Evolutionary conservation across 225 moss, liverwort and hornwort species (phyloP).

Genomic region (Sphagnum tenellum): DNA sequence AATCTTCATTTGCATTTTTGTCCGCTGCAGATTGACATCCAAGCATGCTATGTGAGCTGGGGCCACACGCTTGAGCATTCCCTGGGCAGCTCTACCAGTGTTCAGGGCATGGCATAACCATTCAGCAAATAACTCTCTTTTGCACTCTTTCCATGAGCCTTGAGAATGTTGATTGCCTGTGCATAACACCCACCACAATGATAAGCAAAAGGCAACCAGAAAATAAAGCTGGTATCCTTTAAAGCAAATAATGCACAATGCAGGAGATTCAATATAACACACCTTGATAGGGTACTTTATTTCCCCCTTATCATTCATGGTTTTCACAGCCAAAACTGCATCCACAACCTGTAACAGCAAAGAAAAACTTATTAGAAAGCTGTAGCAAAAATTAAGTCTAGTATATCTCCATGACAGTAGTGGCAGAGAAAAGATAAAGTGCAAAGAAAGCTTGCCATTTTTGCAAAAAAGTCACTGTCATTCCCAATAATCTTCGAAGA

Average conservation of each 20-base stretch:
- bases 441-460: conserved; percentile 37
- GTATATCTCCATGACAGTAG: background rate
- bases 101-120: conserved; percentile 80
- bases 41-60: conserved; percentile 86
- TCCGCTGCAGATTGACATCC: conserved; percentile 75
- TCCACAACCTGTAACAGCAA: conserved; percentile 49
- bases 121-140: conserved; percentile 78
- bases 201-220: background rate
- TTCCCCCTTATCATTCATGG: conserved; percentile 63
- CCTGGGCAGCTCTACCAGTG: conserved; percentile 69
- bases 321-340: conserved; percentile 69
- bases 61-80: conserved; percentile 70
- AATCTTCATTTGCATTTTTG: conserved; percentile 96
- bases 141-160: conserved; percentile 85
- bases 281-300: conserved; percentile 88
- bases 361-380: background rate
- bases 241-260: background rate
- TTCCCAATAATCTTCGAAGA: conserved; percentile 86
- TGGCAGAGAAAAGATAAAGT: no score
- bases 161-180: conserved; percentile 74
- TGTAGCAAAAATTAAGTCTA: background rate
- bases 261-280: background rate
- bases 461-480: conserved; percentile 77
- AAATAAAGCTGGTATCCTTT: background rate
- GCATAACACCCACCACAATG: background rate